phyloP scores from a whole-genome alignment of 2,329 filamentous ascomycete species.

The Talaromyces sp. region DNA sequence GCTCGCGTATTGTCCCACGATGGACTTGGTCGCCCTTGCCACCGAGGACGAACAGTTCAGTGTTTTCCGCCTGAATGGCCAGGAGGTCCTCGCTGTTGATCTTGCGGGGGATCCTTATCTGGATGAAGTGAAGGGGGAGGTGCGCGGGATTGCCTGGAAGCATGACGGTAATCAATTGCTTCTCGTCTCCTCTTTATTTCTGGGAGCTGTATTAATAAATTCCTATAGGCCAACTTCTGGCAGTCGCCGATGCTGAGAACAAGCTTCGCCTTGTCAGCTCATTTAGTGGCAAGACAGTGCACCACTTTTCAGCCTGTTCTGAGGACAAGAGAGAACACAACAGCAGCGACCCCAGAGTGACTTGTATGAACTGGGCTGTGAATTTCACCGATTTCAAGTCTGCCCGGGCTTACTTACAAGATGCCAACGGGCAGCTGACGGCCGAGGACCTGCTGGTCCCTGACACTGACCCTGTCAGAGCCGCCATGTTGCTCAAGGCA shows the following conservation, averaged over 20 bases:
- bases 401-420: slow-evolving; percentile 37
- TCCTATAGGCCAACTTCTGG: slow-evolving; percentile 57
- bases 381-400: slow-evolving; percentile 49
- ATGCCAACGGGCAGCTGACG: slow-evolving; percentile 27
- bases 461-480: slow-evolving; percentile 31
- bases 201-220: background rate
- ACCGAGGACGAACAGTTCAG: slow-evolving; percentile 63
- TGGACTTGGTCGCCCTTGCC: slow-evolving; percentile 73
- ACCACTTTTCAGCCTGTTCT: slow-evolving; percentile 52
- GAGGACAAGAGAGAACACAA: slow-evolving; percentile 8
- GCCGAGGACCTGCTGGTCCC: slow-evolving; percentile 39
- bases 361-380: slow-evolving; percentile 49
- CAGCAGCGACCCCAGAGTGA: slow-evolving; percentile 24
- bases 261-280: slow-evolving; percentile 69
- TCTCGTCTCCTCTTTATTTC: background rate
- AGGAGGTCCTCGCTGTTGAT: slow-evolving; percentile 55
- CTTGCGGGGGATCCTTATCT: slow-evolving; percentile 34
- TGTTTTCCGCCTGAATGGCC: slow-evolving; percentile 73
- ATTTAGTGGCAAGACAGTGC: slow-evolving; percentile 75
- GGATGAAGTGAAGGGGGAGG: slow-evolving; percentile 37
- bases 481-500: slow-evolving; percentile 33
- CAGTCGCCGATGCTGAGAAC: slow-evolving; percentile 78
- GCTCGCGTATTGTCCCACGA: slow-evolving; percentile 72
- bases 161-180: slow-evolving; percentile 51
- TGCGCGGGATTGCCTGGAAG: slow-evolving; percentile 55